Conservation (phyloP, 352 stramenopile species). For the Globisporangium canariense region DNA sequence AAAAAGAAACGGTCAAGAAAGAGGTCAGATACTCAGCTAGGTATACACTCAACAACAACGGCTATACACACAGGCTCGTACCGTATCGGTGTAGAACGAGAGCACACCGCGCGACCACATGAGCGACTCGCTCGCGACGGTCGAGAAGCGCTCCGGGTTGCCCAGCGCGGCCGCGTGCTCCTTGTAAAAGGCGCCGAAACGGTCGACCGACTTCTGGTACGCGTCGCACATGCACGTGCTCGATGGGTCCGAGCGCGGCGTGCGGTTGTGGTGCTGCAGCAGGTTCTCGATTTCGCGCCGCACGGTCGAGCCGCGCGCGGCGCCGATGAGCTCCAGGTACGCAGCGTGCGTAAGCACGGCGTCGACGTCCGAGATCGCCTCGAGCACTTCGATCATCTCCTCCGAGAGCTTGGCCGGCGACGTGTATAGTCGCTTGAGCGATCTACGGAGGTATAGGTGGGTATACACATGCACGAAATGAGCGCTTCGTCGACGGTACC, state of each 20-base stretch:
- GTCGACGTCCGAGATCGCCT: constrained; percentile 74
- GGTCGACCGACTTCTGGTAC: constrained; percentile 65
- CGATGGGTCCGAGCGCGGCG: constrained; percentile 22
- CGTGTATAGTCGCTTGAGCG: constrained; percentile 62
- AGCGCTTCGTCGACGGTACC: neutral
- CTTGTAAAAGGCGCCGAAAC: constrained; percentile 66
- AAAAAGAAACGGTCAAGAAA: neutral
- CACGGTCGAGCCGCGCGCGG: constrained; percentile 44
- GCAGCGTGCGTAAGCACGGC: constrained; percentile 49
- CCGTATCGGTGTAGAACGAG: constrained; percentile 79
- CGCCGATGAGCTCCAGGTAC: constrained; percentile 61
- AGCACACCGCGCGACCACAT: constrained; percentile 70
- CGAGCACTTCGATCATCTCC: constrained; percentile 68
- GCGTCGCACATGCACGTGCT: constrained; percentile 63
- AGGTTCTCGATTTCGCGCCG: constrained; percentile 58
- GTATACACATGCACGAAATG: neutral
- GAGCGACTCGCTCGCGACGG: constrained; percentile 70
- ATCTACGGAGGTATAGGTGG: constrained; percentile 11
- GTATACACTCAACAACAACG: too few species aligned
- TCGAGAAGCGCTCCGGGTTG: constrained; percentile 47
- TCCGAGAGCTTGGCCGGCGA: constrained; percentile 53
- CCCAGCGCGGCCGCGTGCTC: constrained; percentile 35
- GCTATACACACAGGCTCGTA: constrained; percentile 11
- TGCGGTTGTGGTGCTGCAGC: constrained; percentile 43
- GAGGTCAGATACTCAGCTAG: neutral